Evolutionary conservation across 805 yeast genomes (phyloP).

Genomic region (Saccharomyces eubayanus): DNA sequence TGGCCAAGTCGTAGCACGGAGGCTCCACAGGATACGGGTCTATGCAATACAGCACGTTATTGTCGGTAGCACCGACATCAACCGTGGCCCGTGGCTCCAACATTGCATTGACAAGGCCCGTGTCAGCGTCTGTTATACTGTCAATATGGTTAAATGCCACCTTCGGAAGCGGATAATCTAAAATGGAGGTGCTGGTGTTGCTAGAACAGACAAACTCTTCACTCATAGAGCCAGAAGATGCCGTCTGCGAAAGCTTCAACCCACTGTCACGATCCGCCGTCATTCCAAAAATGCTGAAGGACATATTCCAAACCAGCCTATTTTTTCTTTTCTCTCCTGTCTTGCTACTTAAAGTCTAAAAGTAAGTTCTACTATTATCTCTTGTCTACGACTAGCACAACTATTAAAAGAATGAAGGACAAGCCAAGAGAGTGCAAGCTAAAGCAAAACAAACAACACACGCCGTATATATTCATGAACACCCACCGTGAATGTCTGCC

Average conservation of each 20-base stretch:
- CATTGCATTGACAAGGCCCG: background rate
- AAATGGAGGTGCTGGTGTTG: background rate
- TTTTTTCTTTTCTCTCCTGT: background rate
- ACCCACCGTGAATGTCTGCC: background rate
- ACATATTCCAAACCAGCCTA: background rate
- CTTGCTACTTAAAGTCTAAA: background rate
- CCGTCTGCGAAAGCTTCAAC: background rate
- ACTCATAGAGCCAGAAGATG: background rate
- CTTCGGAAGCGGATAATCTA: background rate
- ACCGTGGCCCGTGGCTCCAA: background rate
- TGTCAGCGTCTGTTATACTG: background rate
- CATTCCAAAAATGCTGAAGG: background rate
- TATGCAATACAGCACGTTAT: slow-evolving; percentile 6
- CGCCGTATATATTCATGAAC: background rate
- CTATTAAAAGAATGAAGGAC: background rate
- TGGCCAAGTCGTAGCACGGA: slow-evolving; percentile 23
- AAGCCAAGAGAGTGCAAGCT: background rate
- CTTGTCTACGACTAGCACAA: background rate
- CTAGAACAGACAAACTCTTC: background rate
- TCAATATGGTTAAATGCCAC: background rate
- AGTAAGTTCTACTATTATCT: background rate
- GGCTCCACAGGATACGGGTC: slow-evolving; percentile 34
- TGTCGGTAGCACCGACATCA: background rate
- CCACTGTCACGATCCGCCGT: background rate
- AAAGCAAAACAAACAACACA: background rate